Conservation (phyloP, 1,139 yeast genomes). For the Suhomyces wounanorum region DNA sequence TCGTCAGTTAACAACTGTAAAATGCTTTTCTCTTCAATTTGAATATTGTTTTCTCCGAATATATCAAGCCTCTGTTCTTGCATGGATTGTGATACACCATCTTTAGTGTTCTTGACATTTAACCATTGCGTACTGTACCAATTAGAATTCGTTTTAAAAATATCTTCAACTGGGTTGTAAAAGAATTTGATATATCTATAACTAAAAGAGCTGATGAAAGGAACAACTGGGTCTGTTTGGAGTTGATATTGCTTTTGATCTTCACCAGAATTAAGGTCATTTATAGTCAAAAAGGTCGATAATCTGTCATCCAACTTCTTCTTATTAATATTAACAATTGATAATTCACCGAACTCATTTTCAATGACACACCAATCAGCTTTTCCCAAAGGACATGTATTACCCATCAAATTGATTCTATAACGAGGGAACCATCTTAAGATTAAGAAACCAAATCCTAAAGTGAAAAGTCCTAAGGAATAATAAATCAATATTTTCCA, state of each 20-base stretch:
- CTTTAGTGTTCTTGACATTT: constrained; percentile 54
- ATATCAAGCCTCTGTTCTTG: constrained; percentile 70
- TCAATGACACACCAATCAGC: constrained; percentile 95
- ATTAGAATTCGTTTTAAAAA: constrained; percentile 77
- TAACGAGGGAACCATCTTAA: constrained; percentile 86
- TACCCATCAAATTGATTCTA: constrained; percentile 69
- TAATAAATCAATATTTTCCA: constrained; percentile 52
- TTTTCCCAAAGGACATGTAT: constrained; percentile 65
- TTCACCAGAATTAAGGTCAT: constrained; percentile 21
- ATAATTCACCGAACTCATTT: constrained; percentile 87
- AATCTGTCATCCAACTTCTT: constrained; percentile 68
- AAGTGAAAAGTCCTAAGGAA: constrained; percentile 55
- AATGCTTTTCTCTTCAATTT: constrained; percentile 72
- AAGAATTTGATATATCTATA: constrained; percentile 83
- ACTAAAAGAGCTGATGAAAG: constrained; percentile 66
- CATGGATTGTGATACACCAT: constrained; percentile 71
- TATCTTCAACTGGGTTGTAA: constrained; percentile 84
- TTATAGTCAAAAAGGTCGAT: constrained; percentile 59
- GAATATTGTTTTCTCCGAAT: constrained; percentile 76
- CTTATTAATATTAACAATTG: constrained; percentile 56
- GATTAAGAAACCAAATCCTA: constrained; percentile 72
- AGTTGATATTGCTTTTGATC: constrained; percentile 14
- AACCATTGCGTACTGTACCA: constrained; percentile 87
- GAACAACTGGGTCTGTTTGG: constrained; percentile 64
- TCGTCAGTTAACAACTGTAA: constrained; percentile 75